Percentiles rank a stretch among this genome's conserved stretches.
Conservation (phyloP, 2,329 filamentous ascomycete genomes). For the Claviceps fusiformis region DNA sequence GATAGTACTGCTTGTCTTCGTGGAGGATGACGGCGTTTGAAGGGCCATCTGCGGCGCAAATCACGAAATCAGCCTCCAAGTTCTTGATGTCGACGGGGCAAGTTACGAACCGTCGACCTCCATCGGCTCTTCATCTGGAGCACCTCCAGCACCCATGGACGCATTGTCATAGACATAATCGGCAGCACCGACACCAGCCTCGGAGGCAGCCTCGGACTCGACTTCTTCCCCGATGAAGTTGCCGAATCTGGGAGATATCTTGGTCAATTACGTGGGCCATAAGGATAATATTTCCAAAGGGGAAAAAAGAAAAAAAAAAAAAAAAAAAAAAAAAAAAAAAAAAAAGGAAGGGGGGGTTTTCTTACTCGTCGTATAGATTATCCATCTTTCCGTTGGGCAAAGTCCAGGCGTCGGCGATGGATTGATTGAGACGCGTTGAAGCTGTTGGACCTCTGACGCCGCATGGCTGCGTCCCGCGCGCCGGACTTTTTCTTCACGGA, state of each 20-base stretch:
- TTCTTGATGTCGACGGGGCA: neutral
- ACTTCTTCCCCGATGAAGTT: slow-evolving; percentile 94
- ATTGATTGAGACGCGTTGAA: slow-evolving; percentile 12
- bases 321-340: too few species aligned
- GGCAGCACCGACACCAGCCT: slow-evolving; percentile 57
- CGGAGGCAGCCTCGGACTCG: slow-evolving; percentile 74
- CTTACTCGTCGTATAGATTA: slow-evolving; percentile 91
- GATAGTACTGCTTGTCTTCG: slow-evolving; percentile 99
- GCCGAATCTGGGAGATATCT: slow-evolving; percentile 54
- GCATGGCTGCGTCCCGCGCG: slow-evolving; percentile 2
- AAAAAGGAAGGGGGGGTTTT: too few species aligned
- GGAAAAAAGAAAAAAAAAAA: neutral
- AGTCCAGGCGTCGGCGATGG: slow-evolving; percentile 3
- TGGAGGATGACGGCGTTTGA: slow-evolving; percentile 96
- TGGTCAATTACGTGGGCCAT: neutral
- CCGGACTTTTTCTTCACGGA: slow-evolving; percentile 9
- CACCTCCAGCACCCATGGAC: slow-evolving; percentile 48
- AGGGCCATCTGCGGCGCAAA: slow-evolving; percentile 47
- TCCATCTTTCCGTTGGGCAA: slow-evolving; percentile 48
- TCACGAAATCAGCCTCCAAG: neutral
- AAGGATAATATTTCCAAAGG: too few species aligned
- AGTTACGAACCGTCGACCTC: slow-evolving; percentile 62
- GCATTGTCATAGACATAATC: slow-evolving; percentile 77
- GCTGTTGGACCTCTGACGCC: neutral
- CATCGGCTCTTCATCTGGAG: slow-evolving; percentile 74